These are phyloP conservation scores for Bacterosira constricta DNA, from an alignment of 108 stramenopile species.

Conservation along the genomic window DNA sequence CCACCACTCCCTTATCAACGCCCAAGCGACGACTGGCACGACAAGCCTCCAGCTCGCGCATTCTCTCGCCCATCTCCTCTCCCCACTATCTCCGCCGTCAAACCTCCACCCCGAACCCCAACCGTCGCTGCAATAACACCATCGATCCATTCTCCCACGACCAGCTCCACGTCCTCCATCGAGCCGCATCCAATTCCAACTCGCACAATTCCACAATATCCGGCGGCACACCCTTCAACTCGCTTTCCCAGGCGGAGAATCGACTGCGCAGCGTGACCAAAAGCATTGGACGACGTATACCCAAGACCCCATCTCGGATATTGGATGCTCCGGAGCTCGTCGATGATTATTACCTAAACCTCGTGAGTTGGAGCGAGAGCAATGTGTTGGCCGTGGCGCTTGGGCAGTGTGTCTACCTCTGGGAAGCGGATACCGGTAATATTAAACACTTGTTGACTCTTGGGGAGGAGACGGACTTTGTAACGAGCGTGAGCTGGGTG, in stretches of 20 bases:
- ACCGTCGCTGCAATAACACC: constrained; percentile 4
- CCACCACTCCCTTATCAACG: neutral
- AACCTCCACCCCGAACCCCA: neutral
- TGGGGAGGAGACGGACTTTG: constrained; percentile 83
- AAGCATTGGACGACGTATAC: constrained; percentile 87
- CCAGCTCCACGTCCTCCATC: constrained; percentile 50
- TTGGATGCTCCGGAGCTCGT: constrained; percentile 96
- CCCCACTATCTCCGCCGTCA: neutral
- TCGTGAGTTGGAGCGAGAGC: constrained; percentile 91
- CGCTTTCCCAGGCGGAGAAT: constrained; percentile 38
- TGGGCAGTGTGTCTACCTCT: constrained; percentile 97
- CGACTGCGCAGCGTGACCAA: constrained; percentile 50
- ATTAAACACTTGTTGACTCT: constrained; percentile 92
- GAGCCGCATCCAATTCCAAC: constrained; percentile 54
- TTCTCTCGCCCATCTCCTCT: neutral
- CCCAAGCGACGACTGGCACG: neutral
- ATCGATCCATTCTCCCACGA: constrained; percentile 47
- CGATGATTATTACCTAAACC: constrained; percentile 98
- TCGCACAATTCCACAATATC: constrained; percentile 36
- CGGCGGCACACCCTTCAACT: constrained; percentile 12
- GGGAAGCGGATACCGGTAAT: constrained; percentile 96
- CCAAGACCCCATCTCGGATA: constrained; percentile 94
- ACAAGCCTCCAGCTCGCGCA: neutral
- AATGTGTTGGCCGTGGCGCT: constrained; percentile 97
- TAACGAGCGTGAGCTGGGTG: constrained; percentile 93